phyloP scores from a whole-genome alignment of 495 filamentous ascomycete genomes.

The Penicillium dipodomyicola region DNA sequence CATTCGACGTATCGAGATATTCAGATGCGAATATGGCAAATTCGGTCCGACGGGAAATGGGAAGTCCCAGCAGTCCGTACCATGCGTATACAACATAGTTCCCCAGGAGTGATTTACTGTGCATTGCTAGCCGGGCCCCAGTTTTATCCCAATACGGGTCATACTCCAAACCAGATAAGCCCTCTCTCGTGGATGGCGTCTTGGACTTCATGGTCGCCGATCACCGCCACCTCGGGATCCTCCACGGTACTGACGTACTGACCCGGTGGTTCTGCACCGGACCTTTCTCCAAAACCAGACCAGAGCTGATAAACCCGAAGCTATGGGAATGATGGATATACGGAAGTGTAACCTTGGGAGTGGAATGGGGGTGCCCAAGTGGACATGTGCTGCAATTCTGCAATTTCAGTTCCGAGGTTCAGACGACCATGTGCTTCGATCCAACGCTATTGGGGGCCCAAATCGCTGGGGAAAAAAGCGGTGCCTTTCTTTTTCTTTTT shows the following conservation, averaged over 20 bases:
- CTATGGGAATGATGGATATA: too few relatives aligned
- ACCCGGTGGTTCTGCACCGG: neutral
- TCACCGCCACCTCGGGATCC: conserved; percentile 15
- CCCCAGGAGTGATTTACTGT: conserved; percentile 2
- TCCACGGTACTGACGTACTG: neutral
- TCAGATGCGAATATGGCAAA: too few relatives aligned
- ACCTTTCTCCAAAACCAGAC: neutral
- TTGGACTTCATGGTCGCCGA: conserved; percentile 12
- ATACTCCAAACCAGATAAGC: conserved; percentile 12
- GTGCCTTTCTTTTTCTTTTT: neutral
- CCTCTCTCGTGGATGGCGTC: neutral
- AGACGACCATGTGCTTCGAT: conserved; percentile 6
- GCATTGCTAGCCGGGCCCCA: neutral
- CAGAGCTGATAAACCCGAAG: neutral
- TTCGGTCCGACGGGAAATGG: neutral
- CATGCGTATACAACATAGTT: neutral
- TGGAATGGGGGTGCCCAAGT: too few relatives aligned
- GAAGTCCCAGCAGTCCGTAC: neutral
- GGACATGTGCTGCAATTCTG: too few relatives aligned
- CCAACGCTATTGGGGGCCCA: conserved; percentile 1
- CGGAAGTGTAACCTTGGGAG: too few relatives aligned
- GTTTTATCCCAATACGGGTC: neutral
- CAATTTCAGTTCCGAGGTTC: too few relatives aligned
- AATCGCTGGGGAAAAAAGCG: neutral
- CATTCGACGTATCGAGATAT: neutral